phyloP scores from a whole-genome alignment of 2,329 filamentous ascomycete species.

The Sarocladium brachiariae region DNA sequence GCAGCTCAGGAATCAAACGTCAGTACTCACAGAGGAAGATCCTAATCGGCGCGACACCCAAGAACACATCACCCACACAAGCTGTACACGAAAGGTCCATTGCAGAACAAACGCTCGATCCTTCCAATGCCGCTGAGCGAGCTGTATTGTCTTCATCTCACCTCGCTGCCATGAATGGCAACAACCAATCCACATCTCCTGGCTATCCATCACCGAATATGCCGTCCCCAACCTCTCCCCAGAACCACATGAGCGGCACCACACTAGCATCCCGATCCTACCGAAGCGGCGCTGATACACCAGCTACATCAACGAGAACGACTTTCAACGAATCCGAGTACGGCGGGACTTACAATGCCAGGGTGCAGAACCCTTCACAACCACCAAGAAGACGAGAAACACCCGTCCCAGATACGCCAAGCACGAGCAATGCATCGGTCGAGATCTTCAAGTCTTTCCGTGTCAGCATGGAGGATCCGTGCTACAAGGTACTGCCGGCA shows the following conservation, averaged over 20 bases:
- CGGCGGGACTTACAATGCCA: constrained; percentile 18
- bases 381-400: constrained; percentile 54
- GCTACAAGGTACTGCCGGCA: constrained; percentile 92
- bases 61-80: constrained; percentile 69
- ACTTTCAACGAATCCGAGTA: constrained; percentile 48
- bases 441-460: constrained; percentile 99
- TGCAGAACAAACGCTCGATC: constrained; percentile 60
- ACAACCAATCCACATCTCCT: constrained; percentile 43
- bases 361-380: constrained; percentile 25
- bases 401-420: constrained; percentile 55
- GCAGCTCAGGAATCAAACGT: constrained; percentile 52
- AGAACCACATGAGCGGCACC: constrained; percentile 43
- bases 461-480: constrained; percentile 96
- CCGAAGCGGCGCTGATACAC: constrained; percentile 41
- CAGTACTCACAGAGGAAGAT: constrained; percentile 73
- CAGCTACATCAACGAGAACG: constrained; percentile 40
- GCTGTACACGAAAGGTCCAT: constrained; percentile 59
- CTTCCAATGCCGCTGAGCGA: constrained; percentile 59
- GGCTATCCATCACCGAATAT: constrained; percentile 59
- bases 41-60: constrained; percentile 64
- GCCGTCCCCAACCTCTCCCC: constrained; percentile 64
- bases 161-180: constrained; percentile 62
- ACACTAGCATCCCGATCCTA: constrained; percentile 58
- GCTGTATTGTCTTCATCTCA: constrained; percentile 63
- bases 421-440: constrained; percentile 54